phyloP scores from a whole-genome alignment of 371 early-diverging fungal genomes.

The Mucor mucedo region DNA sequence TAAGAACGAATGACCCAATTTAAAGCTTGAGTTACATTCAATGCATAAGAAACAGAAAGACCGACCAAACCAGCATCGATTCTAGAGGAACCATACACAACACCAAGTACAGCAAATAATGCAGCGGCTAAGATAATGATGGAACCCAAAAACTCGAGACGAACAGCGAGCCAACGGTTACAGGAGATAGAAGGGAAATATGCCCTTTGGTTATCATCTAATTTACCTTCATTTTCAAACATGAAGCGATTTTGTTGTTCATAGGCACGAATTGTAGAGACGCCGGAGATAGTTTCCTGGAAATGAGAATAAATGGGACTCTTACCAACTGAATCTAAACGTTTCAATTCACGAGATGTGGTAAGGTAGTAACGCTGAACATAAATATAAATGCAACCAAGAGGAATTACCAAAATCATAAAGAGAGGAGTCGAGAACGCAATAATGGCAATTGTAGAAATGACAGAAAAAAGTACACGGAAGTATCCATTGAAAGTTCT shows the following conservation, averaged over 20 bases:
- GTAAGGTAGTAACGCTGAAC: slow-evolving; percentile 75
- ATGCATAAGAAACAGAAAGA: slow-evolving; percentile 86
- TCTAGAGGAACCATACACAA: slow-evolving; percentile 43
- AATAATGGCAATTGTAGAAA: slow-evolving; percentile 65
- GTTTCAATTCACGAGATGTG: slow-evolving; percentile 80
- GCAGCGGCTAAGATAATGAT: slow-evolving; percentile 71
- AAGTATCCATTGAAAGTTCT: slow-evolving; percentile 67
- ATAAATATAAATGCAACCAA: slow-evolving; percentile 62
- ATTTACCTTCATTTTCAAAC: slow-evolving; percentile 68
- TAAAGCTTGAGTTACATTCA: slow-evolving; percentile 81
- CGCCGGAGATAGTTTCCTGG: slow-evolving; percentile 78
- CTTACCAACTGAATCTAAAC: slow-evolving; percentile 79
- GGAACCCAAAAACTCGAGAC: slow-evolving; percentile 79
- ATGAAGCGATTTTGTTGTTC: slow-evolving; percentile 75
- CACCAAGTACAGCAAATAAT: slow-evolving; percentile 64
- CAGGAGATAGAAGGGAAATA: slow-evolving; percentile 79
- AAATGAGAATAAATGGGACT: slow-evolving; percentile 88
- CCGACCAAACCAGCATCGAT: slow-evolving; percentile 84
- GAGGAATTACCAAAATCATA: slow-evolving; percentile 57
- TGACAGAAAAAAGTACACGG: slow-evolving; percentile 54
- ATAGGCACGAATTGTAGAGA: slow-evolving; percentile 85
- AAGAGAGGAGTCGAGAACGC: slow-evolving; percentile 67
- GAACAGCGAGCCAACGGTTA: slow-evolving; percentile 93
- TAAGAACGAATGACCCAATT: slow-evolving; percentile 82
- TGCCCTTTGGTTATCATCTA: slow-evolving; percentile 83